Conservation (phyloP, 768 basidiomycete species). For the Gymnopilus dilepis region DNA sequence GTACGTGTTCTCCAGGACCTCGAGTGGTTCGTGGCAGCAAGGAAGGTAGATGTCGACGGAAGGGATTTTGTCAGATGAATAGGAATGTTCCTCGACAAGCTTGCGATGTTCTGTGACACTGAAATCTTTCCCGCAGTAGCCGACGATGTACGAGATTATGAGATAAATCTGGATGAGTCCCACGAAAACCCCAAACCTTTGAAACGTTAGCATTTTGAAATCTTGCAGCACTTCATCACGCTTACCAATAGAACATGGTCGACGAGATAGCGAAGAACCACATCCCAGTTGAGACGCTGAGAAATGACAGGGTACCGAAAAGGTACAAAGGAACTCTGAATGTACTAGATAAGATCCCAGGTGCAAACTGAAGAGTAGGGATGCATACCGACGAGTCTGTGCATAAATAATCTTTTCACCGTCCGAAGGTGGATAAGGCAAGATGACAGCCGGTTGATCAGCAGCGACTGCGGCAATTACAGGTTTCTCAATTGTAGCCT, state of each 20-base stretch:
- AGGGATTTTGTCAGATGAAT: slow-evolving; percentile 25
- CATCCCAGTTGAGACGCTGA: slow-evolving; percentile 31
- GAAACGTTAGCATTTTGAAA: not conserved
- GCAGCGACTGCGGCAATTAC: slow-evolving; percentile 19
- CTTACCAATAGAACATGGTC: slow-evolving; percentile 31
- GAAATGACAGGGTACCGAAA: slow-evolving; percentile 32
- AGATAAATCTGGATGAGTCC: slow-evolving; percentile 31
- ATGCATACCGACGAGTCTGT: slow-evolving; percentile 26
- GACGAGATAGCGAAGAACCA: slow-evolving; percentile 34
- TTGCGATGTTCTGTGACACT: slow-evolving; percentile 27
- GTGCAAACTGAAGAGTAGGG: not conserved
- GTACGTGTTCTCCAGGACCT: slow-evolving; percentile 37
- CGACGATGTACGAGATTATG: slow-evolving; percentile 29
- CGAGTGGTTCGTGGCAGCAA: slow-evolving; percentile 34
- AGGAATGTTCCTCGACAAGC: slow-evolving; percentile 24
- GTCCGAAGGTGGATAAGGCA: slow-evolving; percentile 31
- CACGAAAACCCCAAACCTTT: slow-evolving; percentile 31
- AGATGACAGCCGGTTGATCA: slow-evolving; percentile 26
- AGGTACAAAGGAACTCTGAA: slow-evolving; percentile 28
- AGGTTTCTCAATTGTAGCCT: slow-evolving; percentile 18
- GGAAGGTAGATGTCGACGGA: slow-evolving; percentile 35
- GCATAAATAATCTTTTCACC: slow-evolving; percentile 28
- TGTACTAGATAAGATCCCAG: not conserved
- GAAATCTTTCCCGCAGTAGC: slow-evolving; percentile 33
- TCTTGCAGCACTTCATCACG: not conserved